Percentiles rank a stretch among this genome's conserved stretches.
phyloP scores from a whole-genome alignment of 1,284 basidiomycete genomes.

The Trametes versicolor region DNA sequence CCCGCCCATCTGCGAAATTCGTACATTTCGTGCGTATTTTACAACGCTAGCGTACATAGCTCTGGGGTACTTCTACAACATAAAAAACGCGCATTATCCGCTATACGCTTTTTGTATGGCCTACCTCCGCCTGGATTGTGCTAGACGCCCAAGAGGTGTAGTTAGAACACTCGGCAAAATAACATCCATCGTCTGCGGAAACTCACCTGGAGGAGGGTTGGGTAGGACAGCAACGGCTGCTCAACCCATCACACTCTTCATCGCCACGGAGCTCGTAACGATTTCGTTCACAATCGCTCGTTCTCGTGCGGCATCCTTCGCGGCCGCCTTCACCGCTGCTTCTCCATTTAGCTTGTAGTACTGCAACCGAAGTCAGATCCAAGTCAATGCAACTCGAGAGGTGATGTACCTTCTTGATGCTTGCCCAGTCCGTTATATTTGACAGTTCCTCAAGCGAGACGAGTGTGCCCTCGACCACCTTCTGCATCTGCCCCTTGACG shows the following conservation, averaged over 20 bases:
- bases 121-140: no score
- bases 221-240: background rate
- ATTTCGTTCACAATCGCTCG: constrained; percentile 67
- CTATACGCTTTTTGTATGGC: no score
- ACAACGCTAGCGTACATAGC: background rate
- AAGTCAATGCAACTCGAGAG: background rate
- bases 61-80: no score
- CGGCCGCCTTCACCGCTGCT: constrained; percentile 51
- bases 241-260: constrained; percentile 76
- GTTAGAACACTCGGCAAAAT: background rate
- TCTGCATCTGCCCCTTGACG: constrained; percentile 61
- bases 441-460: constrained; percentile 57
- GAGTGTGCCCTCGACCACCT: constrained; percentile 65
- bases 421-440: constrained; percentile 72
- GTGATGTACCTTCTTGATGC: constrained; percentile 72
- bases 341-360: constrained; percentile 80
- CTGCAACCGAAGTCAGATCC: constrained; percentile 48
- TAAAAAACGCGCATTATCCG: no score
- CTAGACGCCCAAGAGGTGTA: no score
- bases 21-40: background rate
- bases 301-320: constrained; percentile 51
- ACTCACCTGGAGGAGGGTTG: background rate
- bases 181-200: background rate
- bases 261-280: constrained; percentile 79
- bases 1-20: background rate